Evolutionary conservation across 768 basidiomycete species (phyloP).

Genomic region (Pulveroboletus ravenelii): DNA sequence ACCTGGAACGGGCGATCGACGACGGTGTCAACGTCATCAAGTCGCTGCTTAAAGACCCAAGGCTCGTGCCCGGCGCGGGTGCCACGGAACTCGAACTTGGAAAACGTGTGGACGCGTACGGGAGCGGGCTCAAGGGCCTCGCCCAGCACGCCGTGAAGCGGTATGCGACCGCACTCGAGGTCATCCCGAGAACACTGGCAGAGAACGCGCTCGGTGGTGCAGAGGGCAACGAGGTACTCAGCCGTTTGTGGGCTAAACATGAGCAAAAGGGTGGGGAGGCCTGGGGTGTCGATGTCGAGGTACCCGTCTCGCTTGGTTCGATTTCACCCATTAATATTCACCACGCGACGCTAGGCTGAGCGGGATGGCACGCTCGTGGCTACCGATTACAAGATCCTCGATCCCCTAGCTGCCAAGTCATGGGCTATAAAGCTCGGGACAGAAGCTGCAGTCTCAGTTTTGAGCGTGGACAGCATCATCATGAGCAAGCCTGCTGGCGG

Average conservation of each 20-base stretch:
- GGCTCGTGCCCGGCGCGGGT: conserved; percentile 91
- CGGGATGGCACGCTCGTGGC: conserved; percentile 71
- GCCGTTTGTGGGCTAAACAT: conserved; percentile 86
- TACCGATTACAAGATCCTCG: conserved; percentile 64
- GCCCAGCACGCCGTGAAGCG: conserved; percentile 91
- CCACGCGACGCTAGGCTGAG: conserved; percentile 50
- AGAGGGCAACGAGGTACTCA: conserved; percentile 90
- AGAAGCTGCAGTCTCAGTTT: conserved; percentile 84
- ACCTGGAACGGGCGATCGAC: conserved; percentile 93
- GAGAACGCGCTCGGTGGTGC: conserved; percentile 93
- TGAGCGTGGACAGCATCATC: conserved; percentile 96
- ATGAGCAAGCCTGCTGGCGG: conserved; percentile 93
- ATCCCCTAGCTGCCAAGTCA: conserved; percentile 83
- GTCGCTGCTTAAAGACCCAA: conserved; percentile 80
- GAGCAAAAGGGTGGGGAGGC: conserved; percentile 65
- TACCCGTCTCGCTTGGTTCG: conserved; percentile 26
- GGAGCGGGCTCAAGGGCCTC: conserved; percentile 83
- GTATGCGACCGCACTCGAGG: conserved; percentile 86
- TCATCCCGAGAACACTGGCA: conserved; percentile 86
- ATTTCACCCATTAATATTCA: neutral
- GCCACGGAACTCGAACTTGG: conserved; percentile 94
- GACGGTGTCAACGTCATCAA: conserved; percentile 98
- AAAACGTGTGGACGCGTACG: conserved; percentile 77
- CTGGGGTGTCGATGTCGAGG: conserved; percentile 90
- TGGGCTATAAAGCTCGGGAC: conserved; percentile 92